A percentile compares a stretch with the other conserved stretches of the same genome.
phyloP scores from a whole-genome alignment of 768 basidiomycete genomes.

The Boletellus ananas region DNA sequence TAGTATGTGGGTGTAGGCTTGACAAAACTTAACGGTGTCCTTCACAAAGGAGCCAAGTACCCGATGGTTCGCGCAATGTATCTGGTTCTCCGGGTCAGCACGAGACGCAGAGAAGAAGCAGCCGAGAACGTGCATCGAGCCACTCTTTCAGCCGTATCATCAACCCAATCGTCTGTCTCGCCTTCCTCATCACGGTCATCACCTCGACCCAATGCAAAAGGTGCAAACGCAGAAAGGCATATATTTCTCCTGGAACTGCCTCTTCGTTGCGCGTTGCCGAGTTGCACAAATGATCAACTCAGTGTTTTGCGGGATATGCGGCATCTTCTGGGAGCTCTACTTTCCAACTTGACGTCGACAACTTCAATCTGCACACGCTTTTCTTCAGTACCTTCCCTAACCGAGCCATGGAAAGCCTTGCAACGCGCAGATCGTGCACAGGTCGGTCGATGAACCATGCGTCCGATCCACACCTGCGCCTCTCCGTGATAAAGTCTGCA shows the following conservation, averaged over 20 bases:
- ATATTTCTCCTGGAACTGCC: constrained; percentile 12
- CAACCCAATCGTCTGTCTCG: constrained; percentile 30
- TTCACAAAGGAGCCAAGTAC: constrained; percentile 18
- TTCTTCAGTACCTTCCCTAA: constrained; percentile 19
- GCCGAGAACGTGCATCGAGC: constrained; percentile 17
- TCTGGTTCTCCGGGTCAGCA: constrained; percentile 10
- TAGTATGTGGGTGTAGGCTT: constrained; percentile 26
- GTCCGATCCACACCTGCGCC: constrained; percentile 25
- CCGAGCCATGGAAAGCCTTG: constrained; percentile 22
- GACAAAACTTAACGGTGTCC: constrained; percentile 31
- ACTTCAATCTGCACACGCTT: constrained; percentile 22
- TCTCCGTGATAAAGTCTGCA: constrained; percentile 32
- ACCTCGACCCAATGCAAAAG: constrained; percentile 34
- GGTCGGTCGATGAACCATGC: constrained; percentile 28
- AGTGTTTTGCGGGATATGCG: constrained; percentile 22
- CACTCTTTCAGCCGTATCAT: constrained; percentile 27
- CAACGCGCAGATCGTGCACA: constrained; percentile 19
- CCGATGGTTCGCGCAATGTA: constrained; percentile 7
- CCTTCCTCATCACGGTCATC: constrained; percentile 29
- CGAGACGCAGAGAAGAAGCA: background rate
- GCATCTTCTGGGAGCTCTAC: constrained; percentile 23
- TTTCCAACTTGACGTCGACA: constrained; percentile 17
- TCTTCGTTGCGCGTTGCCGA: constrained; percentile 2
- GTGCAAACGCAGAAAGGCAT: constrained; percentile 20
- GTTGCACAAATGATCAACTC: constrained; percentile 30